Evolutionary conservation across 768 basidiomycete species (phyloP), one percentile per base, ranked within the genome.

Genomic region (Gautieria morchelliformis): DNA sequence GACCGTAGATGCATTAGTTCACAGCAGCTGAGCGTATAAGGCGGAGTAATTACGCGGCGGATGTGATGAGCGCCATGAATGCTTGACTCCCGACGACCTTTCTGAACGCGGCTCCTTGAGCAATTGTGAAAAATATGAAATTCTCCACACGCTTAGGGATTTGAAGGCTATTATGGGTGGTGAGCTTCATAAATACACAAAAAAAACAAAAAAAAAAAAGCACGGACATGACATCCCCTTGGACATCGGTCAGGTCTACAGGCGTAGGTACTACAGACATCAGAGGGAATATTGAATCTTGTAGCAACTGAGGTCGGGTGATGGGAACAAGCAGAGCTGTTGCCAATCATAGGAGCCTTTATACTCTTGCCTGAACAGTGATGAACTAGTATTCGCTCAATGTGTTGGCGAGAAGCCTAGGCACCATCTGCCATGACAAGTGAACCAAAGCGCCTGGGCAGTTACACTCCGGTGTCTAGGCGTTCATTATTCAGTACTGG

Each of bases 61-160:
- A 76, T 53, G 75, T 80, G 63, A 83, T 71, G 19, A 71, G 65
- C 7, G 78, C 74, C 7, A 72, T 61, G 52, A 82, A 69, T 10
- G 70, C 57, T 20, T 52, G 53, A 20, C 41, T 55, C 27, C 53
- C 53, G 5, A 81, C 68, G 42, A 76, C 71, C 20, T 63, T 62
- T 60, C 73, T 72, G 70, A 83, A 83, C 33, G 64, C 58, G 12
- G 14, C 48, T 62, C 82, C 75, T 55, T 82, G 58, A 11, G 27
- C 48, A 63, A 83, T 75, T 56, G 74, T 66, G 72, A 81, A 81
- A 68, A 83, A 79, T 54, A 75, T 68, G 63, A 75, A 79, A 8
- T 68, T 66, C 60, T 82, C 73, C 5, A 72, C 72, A 68, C 75
- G 77, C 74, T 83, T 83, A 6, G 75, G 77, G 33, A 83, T 71